These are phyloP conservation scores for Aspergillus tamarii DNA, from an alignment of 2,329 filamentous ascomycete species.

Conservation along the genomic window DNA sequence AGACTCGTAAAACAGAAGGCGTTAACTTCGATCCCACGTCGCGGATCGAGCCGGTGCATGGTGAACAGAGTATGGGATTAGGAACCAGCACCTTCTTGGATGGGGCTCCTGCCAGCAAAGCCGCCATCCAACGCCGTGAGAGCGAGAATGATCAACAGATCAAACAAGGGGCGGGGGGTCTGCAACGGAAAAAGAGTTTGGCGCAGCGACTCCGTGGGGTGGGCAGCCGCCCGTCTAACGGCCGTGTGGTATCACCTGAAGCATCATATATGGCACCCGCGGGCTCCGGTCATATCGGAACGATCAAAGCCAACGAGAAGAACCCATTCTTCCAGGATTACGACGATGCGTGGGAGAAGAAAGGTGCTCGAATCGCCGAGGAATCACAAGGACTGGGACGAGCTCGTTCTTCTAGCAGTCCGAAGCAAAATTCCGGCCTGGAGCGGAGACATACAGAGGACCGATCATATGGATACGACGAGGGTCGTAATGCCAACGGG, in stretches of 20 bases:
- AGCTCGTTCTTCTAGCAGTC: slow-evolving; percentile 60
- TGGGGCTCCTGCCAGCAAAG: slow-evolving; percentile 82
- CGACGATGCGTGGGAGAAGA: slow-evolving; percentile 66
- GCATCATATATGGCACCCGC: slow-evolving; percentile 37
- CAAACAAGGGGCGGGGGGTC: slow-evolving; percentile 52
- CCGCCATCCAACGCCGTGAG: slow-evolving; percentile 75
- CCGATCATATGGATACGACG: slow-evolving; percentile 35
- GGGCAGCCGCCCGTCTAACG: slow-evolving; percentile 62
- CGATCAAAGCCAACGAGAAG: slow-evolving; percentile 50
- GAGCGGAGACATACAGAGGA: slow-evolving; percentile 70
- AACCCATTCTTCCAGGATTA: slow-evolving; percentile 89
- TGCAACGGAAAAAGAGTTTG: slow-evolving; percentile 91
- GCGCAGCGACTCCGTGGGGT: slow-evolving; percentile 89
- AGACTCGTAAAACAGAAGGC: slow-evolving; percentile 37
- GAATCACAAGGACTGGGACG: slow-evolving; percentile 43
- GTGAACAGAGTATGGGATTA: slow-evolving; percentile 78
- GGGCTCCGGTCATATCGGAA: slow-evolving; percentile 36
- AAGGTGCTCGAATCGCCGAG: slow-evolving; percentile 62
- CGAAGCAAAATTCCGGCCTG: slow-evolving; percentile 55
- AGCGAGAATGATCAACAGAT: slow-evolving; percentile 64
- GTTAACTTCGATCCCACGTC: slow-evolving; percentile 67
- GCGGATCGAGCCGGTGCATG: slow-evolving; percentile 75
- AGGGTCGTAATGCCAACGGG: slow-evolving; percentile 49
- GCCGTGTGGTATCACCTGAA: slow-evolving; percentile 63
- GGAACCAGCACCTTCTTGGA: slow-evolving; percentile 96